Base-by-base conservation (phyloP, 176 grass and related monocot genomes). In the Rhipidocladum racemiflorum region DNA sequence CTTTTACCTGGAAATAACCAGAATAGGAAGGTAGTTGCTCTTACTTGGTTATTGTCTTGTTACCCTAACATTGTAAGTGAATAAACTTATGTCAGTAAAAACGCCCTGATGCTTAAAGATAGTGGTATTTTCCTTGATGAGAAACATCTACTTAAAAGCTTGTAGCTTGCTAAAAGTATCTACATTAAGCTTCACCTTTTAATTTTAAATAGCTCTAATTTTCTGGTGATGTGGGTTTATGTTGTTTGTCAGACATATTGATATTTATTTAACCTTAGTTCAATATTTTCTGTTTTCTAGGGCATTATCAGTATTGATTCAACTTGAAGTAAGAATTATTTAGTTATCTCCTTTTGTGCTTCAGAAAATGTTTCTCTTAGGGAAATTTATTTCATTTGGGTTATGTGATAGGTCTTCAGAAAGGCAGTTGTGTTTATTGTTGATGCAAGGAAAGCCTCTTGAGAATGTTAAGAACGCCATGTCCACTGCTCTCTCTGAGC, bases 361-460 rank as follows among this genome's bases (percentile, higher is more conserved):
- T 35, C 39, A 23, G 68, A 75, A 75, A 75, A 13, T 73, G 20
- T 40, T n/a, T 63, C 45, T 30, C 51, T 63, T 24, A 62, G 11
- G 15, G 9, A 51, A 55, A 65, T 85, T 81, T 55, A 65, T 81
- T 35, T 85, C 25, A 81, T 65, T 77, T 63, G 45, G 64, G 11
- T 57, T 30, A 71, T 81, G 45, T 65, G 72, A 86, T 84, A 99
- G 92, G 76, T 91, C 46, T 99, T 95, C 81, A 92, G 61, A 90
- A 93, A 84, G 61, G 85, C 88, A 69, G 83, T 88, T 73, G 85
- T 99, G 65, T 99, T 93, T 80, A 70, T 99, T 20, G 46, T 99
- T 89, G 92, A 99, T 88, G 79, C 82, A 90, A 84, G 91, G 96
- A 55, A 99, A 91, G 65, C 91, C 91, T 87, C 84, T 99, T 64